Base-by-base conservation (phyloP, 257 asterid species). In the Solanum bulbocastanum region DNA sequence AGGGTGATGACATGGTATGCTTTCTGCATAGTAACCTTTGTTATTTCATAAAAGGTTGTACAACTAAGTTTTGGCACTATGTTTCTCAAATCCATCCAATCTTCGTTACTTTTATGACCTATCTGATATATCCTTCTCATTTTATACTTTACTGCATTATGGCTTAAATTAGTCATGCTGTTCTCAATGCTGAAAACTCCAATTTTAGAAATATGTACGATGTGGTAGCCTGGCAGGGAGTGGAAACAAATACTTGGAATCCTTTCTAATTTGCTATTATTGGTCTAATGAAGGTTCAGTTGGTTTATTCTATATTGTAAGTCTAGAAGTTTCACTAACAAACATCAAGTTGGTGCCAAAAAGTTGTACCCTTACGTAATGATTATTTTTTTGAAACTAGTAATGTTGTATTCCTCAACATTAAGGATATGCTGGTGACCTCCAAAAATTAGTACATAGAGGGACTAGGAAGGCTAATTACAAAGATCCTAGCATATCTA, bases 1-100 rank as follows among this genome's bases (percentile, higher is more conserved):
- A 95, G 73, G 93, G 91, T 76, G 94, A 92, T 89, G 93, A 72
- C 88, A 92, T 79, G 98, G 98, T 95, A 94, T 42, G 88, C 87
- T 84, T 88, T 90, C 79, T 30, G 33, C 42, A 10, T 49, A 30
- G 69, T 49, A 49, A 49, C 42, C 69, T 18, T 82, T 10, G 66
- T 82, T 88, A 56, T 13, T 82, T 49, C 68, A 82, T 30, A 30
- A 30, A 82, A 30, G 27, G 84, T 25, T 25, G 8, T 74, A 37
- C 81, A 4, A 42, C 68, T 44, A 44, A 27, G 10, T 79, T 78
- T 78, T 14, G 84, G 84, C 15, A 25, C 84, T 8, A 44, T 78
- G 39, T 46, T 78, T 44, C 36, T 42, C 25, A 42, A 78, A 42
- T 42, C 84, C 60, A 42, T 42, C 85, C 66, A 27, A 9, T 79